Base-by-base conservation (phyloP, 305 asterid genomes). In the Striga hermonthica region DNA sequence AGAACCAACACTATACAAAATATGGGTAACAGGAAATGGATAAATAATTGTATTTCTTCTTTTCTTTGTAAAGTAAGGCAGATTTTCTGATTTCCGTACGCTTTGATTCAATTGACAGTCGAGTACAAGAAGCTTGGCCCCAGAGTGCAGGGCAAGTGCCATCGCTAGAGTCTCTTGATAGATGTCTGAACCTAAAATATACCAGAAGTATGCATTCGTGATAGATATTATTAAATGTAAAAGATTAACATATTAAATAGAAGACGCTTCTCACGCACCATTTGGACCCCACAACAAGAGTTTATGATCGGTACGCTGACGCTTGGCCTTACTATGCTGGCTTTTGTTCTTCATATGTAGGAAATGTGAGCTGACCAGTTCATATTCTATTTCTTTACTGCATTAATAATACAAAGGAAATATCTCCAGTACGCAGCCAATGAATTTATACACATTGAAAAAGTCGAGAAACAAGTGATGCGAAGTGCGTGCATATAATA, bases 81-180 rank as follows among this genome's bases (percentile, higher is more conserved):
- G 14, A 52, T 49, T 8, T 36, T 14, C 35, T 50, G 36, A 38
- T 49, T 22, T 22, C 36, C 59, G 39, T 64, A 64, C 69, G 8
- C 14, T 50, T 6, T 9, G 48, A 64, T 64, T 64, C 69, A 9
- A 14, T 4, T 12, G 50, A 49, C 69, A 64, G 43, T 64, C 69
- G 11, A 64, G 31, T 34, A 64, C 69, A 64, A 64, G 69, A 50
- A 64, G 50, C 53, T 64, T 64, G 60, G 31, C 59, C 14, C 61
- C 49, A n/a, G 9, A 64, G 69, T 16, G 12, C 5, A 5, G 38
- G 14, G 60, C 15, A 3, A 64, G 60, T 0, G 69, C 48, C 69
- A 37, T 37, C 41, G 15, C 50, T 50, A 64, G 11, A 13, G 50
- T 10, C 60, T 64, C 69, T 15, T 64, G 69, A 52, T 50, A 64